Conservation (phyloP, 176 grass and related monocot species). For the Lolium perenne region DNA sequence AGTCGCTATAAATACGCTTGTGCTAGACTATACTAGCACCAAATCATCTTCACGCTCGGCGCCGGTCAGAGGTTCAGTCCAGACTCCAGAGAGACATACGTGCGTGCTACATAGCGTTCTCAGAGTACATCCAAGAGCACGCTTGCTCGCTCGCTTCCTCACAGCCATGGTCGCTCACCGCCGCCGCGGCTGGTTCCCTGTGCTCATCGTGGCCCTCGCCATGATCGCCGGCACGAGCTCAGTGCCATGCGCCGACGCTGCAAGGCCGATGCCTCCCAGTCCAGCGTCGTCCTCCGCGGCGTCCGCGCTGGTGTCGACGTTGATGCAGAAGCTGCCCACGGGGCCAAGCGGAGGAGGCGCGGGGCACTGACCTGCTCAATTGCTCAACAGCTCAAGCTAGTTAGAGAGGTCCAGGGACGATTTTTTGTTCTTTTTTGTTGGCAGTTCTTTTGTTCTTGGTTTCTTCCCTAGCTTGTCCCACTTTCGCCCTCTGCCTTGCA, state of each 20-base stretch:
- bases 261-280: slow-evolving; percentile 44
- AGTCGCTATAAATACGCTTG: neutral
- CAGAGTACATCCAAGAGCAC: neutral
- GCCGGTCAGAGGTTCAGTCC: neutral
- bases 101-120: neutral
- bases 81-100: neutral
- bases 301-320: slow-evolving; percentile 38
- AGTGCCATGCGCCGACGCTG: slow-evolving; percentile 35
- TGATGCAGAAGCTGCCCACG: slow-evolving; percentile 56
- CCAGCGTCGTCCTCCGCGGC: slow-evolving; percentile 30
- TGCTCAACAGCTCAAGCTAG: neutral
- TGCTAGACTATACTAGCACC: neutral
- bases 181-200: neutral
- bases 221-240: neutral
- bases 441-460: neutral
- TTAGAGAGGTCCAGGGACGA: no score
- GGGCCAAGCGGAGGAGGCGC: slow-evolving; percentile 47
- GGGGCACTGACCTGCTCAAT: slow-evolving; percentile 31
- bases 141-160: neutral
- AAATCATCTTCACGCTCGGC: neutral
- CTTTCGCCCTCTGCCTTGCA: no score
- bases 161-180: neutral
- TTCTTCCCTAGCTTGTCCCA: no score
- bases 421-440: neutral
- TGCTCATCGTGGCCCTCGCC: neutral